Evolutionary conservation across 2,329 filamentous ascomycete genomes (phyloP).

Genomic region (Xylaria hypoxylon): DNA sequence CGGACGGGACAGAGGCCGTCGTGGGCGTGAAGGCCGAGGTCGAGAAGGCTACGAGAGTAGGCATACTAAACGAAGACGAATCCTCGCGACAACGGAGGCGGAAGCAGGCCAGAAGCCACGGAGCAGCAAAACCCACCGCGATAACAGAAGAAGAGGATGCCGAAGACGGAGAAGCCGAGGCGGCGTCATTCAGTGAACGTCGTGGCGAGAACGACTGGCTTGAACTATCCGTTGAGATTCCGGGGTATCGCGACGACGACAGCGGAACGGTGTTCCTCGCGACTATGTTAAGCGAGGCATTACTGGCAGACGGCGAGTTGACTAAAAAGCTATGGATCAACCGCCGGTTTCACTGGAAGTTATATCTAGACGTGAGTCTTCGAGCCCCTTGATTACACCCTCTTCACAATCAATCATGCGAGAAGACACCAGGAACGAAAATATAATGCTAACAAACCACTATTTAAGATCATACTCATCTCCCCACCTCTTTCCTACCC

Average conservation of each 20-base stretch:
- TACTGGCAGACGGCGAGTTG: conserved; percentile 79
- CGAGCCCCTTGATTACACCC: neutral
- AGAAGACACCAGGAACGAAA: conserved; percentile 1
- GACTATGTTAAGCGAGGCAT: conserved; percentile 87
- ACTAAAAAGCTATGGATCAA: conserved; percentile 86
- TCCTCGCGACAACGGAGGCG: conserved; percentile 35
- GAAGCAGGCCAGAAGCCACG: conserved; percentile 44
- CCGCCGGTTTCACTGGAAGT: conserved; percentile 91
- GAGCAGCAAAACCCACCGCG: conserved; percentile 41
- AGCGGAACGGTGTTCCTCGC: conserved; percentile 86
- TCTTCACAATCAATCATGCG: neutral
- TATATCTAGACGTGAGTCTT: conserved; percentile 87
- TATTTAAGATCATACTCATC: conserved; percentile 82
- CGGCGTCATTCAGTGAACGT: conserved; percentile 44
- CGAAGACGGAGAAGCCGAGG: conserved; percentile 48
- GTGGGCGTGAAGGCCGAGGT: conserved; percentile 97
- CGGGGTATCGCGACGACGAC: conserved; percentile 91
- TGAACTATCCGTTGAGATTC: conserved; percentile 91
- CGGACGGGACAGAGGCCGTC: conserved; percentile 94
- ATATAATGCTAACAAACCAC: conserved; percentile 21
- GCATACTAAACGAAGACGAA: conserved; percentile 17
- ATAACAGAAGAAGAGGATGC: conserved; percentile 41
- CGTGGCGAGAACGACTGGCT: conserved; percentile 76
- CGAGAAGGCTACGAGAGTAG: conserved; percentile 59
- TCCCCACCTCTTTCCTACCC: conserved; percentile 95